Base-by-base conservation (phyloP, 2,329 filamentous ascomycete species). In the Drechslerella stenobrocha region DNA sequence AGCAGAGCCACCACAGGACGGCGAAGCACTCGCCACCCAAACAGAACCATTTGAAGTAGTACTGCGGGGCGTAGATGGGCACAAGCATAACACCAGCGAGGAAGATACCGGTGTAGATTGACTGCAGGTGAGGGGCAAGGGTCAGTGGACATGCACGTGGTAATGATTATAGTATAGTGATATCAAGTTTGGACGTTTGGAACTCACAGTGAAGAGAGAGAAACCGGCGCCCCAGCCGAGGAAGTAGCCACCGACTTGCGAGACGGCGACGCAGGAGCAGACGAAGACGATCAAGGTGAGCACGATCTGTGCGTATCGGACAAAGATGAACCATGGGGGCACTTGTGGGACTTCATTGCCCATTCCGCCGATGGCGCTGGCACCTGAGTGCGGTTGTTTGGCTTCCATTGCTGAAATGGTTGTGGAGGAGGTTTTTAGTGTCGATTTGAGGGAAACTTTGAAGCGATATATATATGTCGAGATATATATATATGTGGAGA, bases 31-130 rank as follows among this genome's bases (percentile, higher is more conserved):
- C 64, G 56, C 28, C 64, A 11, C 56, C 64, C 45, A 69, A 57
- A 24, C 46, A 52, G 64, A 69, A 63, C 64, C 64, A 69, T 52
- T 69, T 69, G 52, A 63, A 69, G 57, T 69, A 69, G 32, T 52
- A 53, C 35, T 61, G 52, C 37, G 64, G 56, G 32, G 58, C 57
- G 52, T 52, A 69, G 2, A 34, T 44, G 37, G 64, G 64, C n/a
- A 69, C 52, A 15, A 69, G 56, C 8, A 69, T 23, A 15, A 69
- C 64, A 11, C 52, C 64, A 15, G 58, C 56, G 47, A 63, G 56
- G 57, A 63, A 69, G 51, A 63, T 48, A 13, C 15, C 46, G 20
- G 64, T 61, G 26, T 63, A 69, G 46, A 69, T 69, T 4, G 56
- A 48, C 64, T 53, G 7, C 2, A 40, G 2, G 13, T 23, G 34